A percentile compares a stretch with the other conserved stretches of the same genome.
These are phyloP conservation scores for Solanum medicagineum DNA, from an alignment of 257 asterid species.

Conservation along the genomic window DNA sequence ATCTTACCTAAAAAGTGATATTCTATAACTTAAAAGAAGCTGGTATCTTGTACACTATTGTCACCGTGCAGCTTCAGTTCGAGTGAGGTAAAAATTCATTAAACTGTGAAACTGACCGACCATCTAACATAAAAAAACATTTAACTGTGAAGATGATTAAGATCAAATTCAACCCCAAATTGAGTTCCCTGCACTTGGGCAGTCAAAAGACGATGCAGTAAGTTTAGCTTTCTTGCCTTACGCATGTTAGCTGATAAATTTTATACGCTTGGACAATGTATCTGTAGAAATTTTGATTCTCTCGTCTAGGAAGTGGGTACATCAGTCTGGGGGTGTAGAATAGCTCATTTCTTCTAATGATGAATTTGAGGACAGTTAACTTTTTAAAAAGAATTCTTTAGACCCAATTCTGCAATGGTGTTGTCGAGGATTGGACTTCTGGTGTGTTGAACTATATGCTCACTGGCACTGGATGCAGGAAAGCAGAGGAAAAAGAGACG, in stretches of 20 bases:
- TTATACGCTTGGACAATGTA: neutral
- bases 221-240: neutral
- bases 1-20: neutral
- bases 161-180: neutral
- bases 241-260: neutral
- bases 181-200: neutral
- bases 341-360: neutral
- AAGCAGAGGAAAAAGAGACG: slow-evolving; percentile 35
- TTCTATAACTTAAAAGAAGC: neutral
- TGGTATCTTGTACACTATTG: neutral
- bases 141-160: neutral
- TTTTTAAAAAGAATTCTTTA: neutral
- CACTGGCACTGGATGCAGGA: slow-evolving; percentile 29
- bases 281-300: neutral
- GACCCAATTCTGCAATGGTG: neutral
- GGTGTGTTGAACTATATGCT: neutral
- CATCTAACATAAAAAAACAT: neutral
- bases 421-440: neutral
- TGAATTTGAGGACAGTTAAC: neutral
- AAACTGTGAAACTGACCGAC: neutral
- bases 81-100: neutral
- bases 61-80: neutral
- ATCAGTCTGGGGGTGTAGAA: neutral
- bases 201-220: neutral
- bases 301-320: neutral